These are phyloP conservation scores for Fagopyrum homotropicum DNA, from an alignment of 148 eudicot species.

Conservation along the genomic window DNA sequence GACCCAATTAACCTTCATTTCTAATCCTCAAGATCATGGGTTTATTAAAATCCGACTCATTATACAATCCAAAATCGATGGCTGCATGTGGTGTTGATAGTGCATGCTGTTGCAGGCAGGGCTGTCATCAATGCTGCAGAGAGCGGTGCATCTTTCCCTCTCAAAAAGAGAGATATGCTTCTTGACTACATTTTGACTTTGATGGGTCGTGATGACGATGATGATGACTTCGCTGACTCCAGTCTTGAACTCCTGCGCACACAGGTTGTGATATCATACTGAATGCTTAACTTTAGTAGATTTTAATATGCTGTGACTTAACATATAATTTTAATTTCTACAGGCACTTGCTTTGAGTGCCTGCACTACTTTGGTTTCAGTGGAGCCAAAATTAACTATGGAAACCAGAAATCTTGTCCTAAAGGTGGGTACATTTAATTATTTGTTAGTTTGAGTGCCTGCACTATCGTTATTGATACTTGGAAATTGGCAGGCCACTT, in stretches of 20 bases:
- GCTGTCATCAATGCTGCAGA: slow-evolving; percentile 89
- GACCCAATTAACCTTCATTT: too few relatives aligned
- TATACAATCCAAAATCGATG: background rate
- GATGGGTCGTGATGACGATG: slow-evolving; percentile 93
- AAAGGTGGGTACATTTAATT: slow-evolving; percentile 50
- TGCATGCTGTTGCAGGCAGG: slow-evolving; percentile 42
- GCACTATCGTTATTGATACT: background rate
- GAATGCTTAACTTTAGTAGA: background rate
- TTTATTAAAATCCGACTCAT: too few relatives aligned
- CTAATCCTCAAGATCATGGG: too few relatives aligned
- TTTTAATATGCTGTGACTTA: background rate
- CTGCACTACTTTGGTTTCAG: slow-evolving; percentile 96
- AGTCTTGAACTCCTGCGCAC: slow-evolving; percentile 73
- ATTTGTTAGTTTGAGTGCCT: background rate
- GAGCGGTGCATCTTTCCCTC: slow-evolving; percentile 83
- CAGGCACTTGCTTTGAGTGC: slow-evolving; percentile 98
- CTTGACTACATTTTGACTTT: slow-evolving; percentile 87
- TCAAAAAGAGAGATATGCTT: slow-evolving; percentile 80
- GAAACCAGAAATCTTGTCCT: slow-evolving; percentile 84
- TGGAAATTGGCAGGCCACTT: slow-evolving; percentile 60
- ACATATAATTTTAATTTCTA: slow-evolving; percentile 12
- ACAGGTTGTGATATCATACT: slow-evolving; percentile 41
- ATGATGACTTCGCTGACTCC: slow-evolving; percentile 60
- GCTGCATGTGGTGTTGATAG: background rate
- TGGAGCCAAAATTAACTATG: slow-evolving; percentile 83